Evolutionary conservation across 495 filamentous ascomycete genomes (phyloP), one percentile per base, ranked within the genome.

Genomic region (Rhizodiscina lignyota): DNA sequence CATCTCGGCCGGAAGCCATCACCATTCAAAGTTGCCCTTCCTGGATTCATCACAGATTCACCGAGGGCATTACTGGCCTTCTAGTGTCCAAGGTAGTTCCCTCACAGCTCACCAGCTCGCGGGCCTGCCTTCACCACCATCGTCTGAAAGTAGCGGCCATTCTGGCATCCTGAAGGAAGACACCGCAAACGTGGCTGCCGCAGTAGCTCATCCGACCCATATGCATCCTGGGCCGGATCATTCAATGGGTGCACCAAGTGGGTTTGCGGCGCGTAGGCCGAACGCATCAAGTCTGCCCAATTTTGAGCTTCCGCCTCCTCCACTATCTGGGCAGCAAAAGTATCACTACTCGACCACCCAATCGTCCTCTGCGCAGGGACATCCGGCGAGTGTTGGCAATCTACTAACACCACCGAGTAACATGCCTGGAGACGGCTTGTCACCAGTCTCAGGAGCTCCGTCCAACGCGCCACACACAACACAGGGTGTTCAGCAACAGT

Each of bases 341-440:
- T 69, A 63, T 41, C 47, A 54, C 0, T 45, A 51, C 30, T 49
- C 33, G 24, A 52, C 29, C 51, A 54, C 54, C 52, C 42, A 58
- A 51, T 61, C 38, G 48, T 60, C 53, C 30, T 32, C 16, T 5
- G 17, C 10, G 33, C 33, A 35, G 13, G 24, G 24, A 13, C 8
- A 8, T 13, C 24, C 24, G 13, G 63, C 70, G 37, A 70, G 65
- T 42, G 68, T 68, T 37, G 69, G 65, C 43, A 78, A 67, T 40
- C 61, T 78, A 19, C 54, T 75, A 37, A 80, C 72, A 4, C 69
- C 72, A 20, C 74, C 72, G 38, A 66, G 67, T 31, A 70, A 64
- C 51, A 61, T 74, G 23, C 59, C 69, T n/a, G 64, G 64, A 35
- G 79, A 85, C 40, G 62, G 65, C 24, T 52, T 77, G 34, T 74